A percentile compares a stretch with the other conserved stretches of the same genome.
Evolutionary conservation across 768 basidiomycete species (phyloP).

Genomic region (Tylopilus sp.): DNA sequence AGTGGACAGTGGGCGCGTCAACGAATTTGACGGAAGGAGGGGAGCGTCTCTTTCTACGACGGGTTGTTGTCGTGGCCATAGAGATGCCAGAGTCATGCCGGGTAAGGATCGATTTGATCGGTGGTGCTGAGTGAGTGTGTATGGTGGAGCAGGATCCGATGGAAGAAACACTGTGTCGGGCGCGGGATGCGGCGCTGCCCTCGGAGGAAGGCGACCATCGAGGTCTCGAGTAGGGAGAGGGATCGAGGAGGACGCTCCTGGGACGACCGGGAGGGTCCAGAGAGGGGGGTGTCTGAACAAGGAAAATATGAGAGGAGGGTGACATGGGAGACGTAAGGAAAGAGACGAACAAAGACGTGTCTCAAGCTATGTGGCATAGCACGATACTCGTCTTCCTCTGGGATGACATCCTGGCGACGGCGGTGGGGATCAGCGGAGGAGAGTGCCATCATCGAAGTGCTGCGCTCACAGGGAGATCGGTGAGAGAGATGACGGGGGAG

Average conservation of each 20-base stretch:
- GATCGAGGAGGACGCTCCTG: slow-evolving; percentile 30
- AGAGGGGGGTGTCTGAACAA: slow-evolving; percentile 22
- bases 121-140: slow-evolving; percentile 20
- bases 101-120: slow-evolving; percentile 57
- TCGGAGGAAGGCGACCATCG: slow-evolving; percentile 19
- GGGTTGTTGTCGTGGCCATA: slow-evolving; percentile 31
- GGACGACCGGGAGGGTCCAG: slow-evolving; percentile 5
- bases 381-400: slow-evolving; percentile 27
- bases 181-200: slow-evolving; percentile 17
- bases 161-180: slow-evolving; percentile 39
- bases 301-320: neutral
- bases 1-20: slow-evolving; percentile 60
- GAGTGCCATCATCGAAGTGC: slow-evolving; percentile 15
- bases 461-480: slow-evolving; percentile 28
- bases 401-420: slow-evolving; percentile 26
- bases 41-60: slow-evolving; percentile 31
- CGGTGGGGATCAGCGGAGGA: slow-evolving; percentile 19
- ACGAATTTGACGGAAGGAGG: slow-evolving; percentile 65
- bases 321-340: slow-evolving; percentile 2
- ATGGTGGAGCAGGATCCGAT: slow-evolving; percentile 31
- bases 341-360: slow-evolving; percentile 26
- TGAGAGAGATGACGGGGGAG: slow-evolving; percentile 11
- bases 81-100: slow-evolving; percentile 49
- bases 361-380: slow-evolving; percentile 30
- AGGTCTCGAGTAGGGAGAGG: slow-evolving; percentile 18